Evolutionary conservation across 2,329 filamentous ascomycete genomes (phyloP).

Genomic region (Calonectria multiphialidica): DNA sequence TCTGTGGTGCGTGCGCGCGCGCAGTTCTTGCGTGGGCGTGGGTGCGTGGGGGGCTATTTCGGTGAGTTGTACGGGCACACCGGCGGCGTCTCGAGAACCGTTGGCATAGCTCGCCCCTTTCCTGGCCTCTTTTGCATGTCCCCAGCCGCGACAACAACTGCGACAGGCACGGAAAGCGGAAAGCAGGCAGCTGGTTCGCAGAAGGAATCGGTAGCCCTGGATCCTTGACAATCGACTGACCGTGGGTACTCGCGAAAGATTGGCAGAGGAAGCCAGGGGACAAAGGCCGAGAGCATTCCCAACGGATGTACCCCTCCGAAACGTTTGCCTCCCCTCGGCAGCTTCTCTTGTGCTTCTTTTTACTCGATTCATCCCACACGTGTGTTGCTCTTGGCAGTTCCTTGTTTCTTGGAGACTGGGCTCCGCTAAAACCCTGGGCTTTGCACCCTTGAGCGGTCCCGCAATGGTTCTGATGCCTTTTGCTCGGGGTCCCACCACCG

Average conservation of each 20-base stretch:
- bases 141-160: not conserved
- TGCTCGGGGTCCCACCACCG: constrained; percentile 39
- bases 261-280: not conserved
- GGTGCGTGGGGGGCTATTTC: constrained; percentile 8
- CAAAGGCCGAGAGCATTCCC: not conserved
- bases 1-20: constrained; percentile 2
- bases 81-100: not conserved
- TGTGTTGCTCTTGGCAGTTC: constrained; percentile 8
- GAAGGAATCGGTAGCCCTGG: not conserved
- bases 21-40: constrained; percentile 7
- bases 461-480: not conserved
- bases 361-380: constrained; percentile 3
- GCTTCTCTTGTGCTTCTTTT: constrained; percentile 13
- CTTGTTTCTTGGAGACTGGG: constrained; percentile 1
- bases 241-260: not conserved
- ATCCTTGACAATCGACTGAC: constrained; percentile 8
- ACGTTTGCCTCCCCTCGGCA: constrained; percentile 16
- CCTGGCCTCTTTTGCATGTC: not conserved
- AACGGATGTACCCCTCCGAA: constrained; percentile 13
- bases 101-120: not conserved
- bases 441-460: constrained; percentile 2
- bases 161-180: not conserved
- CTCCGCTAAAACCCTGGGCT: constrained; percentile 11
- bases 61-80: constrained; percentile 21
- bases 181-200: not conserved